Conservation (phyloP, 73 alveolate genomes). For the Breviolum minutum region DNA sequence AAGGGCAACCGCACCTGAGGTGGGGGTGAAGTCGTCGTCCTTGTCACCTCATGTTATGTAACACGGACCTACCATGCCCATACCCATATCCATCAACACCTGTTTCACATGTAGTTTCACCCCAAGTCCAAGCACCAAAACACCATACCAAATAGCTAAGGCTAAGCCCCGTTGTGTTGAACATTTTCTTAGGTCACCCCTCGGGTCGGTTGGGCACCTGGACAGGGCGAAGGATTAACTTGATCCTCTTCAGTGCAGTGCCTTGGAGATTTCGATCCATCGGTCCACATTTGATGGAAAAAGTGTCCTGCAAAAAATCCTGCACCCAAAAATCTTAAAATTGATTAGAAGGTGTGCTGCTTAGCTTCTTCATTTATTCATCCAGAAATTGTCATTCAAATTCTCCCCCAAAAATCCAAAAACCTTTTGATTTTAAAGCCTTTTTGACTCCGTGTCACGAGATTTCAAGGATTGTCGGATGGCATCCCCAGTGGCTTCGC, state of each 20-base stretch:
- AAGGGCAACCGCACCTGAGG: constrained; percentile 58
- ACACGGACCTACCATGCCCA: neutral
- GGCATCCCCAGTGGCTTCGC: constrained; percentile 18
- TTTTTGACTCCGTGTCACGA: neutral
- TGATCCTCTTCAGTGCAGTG: constrained; percentile 22
- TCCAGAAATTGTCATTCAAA: no score
- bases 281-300: neutral
- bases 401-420: no score
- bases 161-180: no score
- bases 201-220: constrained; percentile 39
- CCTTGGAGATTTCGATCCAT: neutral
- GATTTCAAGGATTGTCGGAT: constrained; percentile 25
- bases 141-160: no score
- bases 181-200: no score
- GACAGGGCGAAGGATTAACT: constrained; percentile 82
- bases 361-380: no score
- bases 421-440: no score
- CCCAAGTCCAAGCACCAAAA: no score
- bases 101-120: no score
- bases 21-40: neutral
- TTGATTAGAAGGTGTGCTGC: no score
- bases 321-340: no score
- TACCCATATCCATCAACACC: neutral
- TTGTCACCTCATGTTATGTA: neutral
- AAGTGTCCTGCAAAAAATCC: no score